Evolutionary conservation across 352 stramenopile species (phyloP).

Genomic region (Globisporangium orthogonon): DNA sequence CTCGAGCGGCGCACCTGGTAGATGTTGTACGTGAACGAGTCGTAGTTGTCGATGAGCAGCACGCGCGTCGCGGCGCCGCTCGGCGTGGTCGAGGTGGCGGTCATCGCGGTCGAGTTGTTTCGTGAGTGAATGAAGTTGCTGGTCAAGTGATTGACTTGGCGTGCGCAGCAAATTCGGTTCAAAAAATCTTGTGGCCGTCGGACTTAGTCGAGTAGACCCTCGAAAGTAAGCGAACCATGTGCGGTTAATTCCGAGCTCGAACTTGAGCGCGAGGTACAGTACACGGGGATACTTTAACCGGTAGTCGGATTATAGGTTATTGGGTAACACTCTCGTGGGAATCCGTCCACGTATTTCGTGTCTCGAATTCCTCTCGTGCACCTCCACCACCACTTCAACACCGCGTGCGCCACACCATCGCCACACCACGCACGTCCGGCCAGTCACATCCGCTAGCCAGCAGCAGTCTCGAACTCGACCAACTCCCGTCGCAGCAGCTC

Average conservation of each 20-base stretch:
- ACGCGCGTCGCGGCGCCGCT: constrained; percentile 52
- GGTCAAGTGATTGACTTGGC: too few species aligned
- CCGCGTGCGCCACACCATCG: neutral
- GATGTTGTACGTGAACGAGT: constrained; percentile 91
- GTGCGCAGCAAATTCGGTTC: too few species aligned
- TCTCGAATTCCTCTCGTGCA: neutral
- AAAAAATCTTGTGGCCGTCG: neutral
- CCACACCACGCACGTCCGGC: neutral
- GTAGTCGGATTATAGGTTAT: too few species aligned
- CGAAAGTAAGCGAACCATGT: too few species aligned
- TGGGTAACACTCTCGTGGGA: neutral
- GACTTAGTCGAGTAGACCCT: neutral
- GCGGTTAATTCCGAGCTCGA: neutral
- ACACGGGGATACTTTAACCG: too few species aligned
- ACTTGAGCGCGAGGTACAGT: too few species aligned
- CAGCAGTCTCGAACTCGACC: neutral
- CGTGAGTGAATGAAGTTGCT: neutral
- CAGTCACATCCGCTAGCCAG: neutral
- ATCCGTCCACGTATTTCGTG: neutral
- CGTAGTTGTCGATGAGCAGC: constrained; percentile 88
- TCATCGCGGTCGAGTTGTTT: neutral
- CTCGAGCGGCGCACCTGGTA: constrained; percentile 44
- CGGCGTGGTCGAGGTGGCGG: too few species aligned
- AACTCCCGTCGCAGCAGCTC: too few species aligned
- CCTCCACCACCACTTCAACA: neutral